Evolutionary conservation across 306 rosid species (phyloP), one percentile per base, ranked within the genome.

Genomic region (Fragaria nilgerrensis): DNA sequence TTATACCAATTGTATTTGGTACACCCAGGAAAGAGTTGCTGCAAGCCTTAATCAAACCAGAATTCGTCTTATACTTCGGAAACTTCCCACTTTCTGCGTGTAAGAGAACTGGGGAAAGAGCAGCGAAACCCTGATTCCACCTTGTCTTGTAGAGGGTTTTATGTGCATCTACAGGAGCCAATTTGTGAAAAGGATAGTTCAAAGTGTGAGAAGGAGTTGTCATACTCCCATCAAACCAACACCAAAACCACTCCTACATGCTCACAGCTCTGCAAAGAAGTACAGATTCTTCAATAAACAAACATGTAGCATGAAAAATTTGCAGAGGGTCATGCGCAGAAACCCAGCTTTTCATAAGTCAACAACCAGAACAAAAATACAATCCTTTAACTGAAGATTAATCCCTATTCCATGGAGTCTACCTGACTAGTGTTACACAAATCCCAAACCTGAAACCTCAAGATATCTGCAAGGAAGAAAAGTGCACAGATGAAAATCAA

Each of bases 1-100:
- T 82, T 75, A 93, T 87, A 34, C 98, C 98, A 56, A 90, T 83
- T 34, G 81, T 55, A 50, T 73, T 82, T 22, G 67, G 82, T 74
- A 79, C 89, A 78, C 23, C 82, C 13, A 78, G 44, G 75, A 88
- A 74, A 79, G 90, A 78, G 70, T 68, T 44, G 47, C 56, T 45
- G 47, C 82, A 87, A 76, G 78, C 75, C 63, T 76, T 69, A 61
- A 27, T 84, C 76, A 86, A 82, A 62, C 72, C 83, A 79, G 53
- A 75, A 79, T 78, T 65, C 80, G 72, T 89, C 52, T 71, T 79
- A 32, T 65, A 74, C 65, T 78, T 86, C 11, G 85, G 77, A 77
- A 84, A 86, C 11, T 82, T 81, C 10, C 85, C 90, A 77, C 83
- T 80, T 87, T 77, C 92, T 84, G 82, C 37, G 83, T 82, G 23